A percentile compares a stretch with the other conserved stretches of the same genome.
Conservation (phyloP, 768 basidiomycete genomes). For the Suillus alpinus region DNA sequence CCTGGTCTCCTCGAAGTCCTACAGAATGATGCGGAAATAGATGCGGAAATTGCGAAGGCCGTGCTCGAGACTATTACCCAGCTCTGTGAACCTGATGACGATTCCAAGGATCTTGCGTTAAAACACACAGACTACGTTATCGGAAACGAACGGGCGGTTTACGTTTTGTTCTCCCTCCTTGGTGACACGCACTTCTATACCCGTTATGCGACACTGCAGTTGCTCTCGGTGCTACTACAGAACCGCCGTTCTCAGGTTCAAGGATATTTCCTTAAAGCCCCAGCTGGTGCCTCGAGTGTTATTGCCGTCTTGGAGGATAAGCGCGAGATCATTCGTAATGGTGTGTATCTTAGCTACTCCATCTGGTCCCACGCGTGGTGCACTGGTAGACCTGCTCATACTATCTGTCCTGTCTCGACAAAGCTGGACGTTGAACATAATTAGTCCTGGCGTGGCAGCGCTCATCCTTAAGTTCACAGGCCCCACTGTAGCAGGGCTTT, state of each 20-base stretch:
- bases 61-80: constrained; percentile 84
- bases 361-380: background rate
- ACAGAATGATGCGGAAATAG: constrained; percentile 84
- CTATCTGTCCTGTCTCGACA: constrained; percentile 5
- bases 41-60: constrained; percentile 90
- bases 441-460: background rate
- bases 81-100: constrained; percentile 79
- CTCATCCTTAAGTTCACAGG: background rate
- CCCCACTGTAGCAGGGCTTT: background rate
- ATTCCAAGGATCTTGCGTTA: constrained; percentile 64
- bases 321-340: constrained; percentile 85
- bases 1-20: constrained; percentile 77
- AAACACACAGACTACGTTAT: constrained; percentile 83
- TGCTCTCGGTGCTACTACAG: constrained; percentile 74
- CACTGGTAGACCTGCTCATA: constrained; percentile 7
- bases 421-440: background rate
- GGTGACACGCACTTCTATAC: constrained; percentile 79
- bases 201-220: constrained; percentile 81
- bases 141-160: constrained; percentile 63
- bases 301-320: constrained; percentile 79
- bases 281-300: constrained; percentile 71
- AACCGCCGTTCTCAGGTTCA: constrained; percentile 83
- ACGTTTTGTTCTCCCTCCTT: constrained; percentile 76
- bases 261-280: constrained; percentile 85
- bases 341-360: constrained; percentile 39